Conservation (phyloP, 129 eudicot genomes). For the Artemisia tridentata region DNA sequence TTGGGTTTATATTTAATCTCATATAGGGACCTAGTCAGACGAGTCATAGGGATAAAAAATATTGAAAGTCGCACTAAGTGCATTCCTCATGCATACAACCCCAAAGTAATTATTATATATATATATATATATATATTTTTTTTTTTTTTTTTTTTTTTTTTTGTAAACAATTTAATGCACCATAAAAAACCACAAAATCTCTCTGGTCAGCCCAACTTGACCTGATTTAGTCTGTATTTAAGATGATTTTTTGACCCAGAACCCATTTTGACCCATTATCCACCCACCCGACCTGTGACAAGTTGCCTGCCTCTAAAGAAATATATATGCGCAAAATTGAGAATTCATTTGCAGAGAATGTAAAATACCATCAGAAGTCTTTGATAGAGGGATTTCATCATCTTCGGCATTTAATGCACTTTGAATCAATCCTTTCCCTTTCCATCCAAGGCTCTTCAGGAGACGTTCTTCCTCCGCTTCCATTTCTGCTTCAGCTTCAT, state of each 20-base stretch:
- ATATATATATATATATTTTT: too few relatives aligned
- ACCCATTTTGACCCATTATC: background rate
- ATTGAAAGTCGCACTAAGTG: too few relatives aligned
- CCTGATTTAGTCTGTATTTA: too few relatives aligned
- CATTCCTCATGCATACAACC: too few relatives aligned
- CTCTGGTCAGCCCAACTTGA: too few relatives aligned
- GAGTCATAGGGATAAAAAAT: too few relatives aligned
- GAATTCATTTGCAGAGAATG: background rate
- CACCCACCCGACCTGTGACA: background rate
- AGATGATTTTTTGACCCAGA: background rate
- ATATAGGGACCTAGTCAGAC: too few relatives aligned
- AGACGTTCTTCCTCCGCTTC: conserved; percentile 78
- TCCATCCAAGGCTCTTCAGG: conserved; percentile 79
- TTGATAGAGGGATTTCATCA: conserved; percentile 39
- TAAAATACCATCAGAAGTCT: conserved; percentile 53
- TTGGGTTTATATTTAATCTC: too few relatives aligned
- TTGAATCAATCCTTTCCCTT: conserved; percentile 87
- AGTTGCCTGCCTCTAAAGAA: background rate
- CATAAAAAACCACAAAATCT: too few relatives aligned
- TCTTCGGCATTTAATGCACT: conserved; percentile 56
- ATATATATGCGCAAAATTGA: background rate
- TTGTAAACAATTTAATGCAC: too few relatives aligned
- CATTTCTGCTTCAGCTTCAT: conserved; percentile 92
- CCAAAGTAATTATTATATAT: too few relatives aligned
- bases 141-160: too few relatives aligned